These are phyloP conservation scores for Trichoderma pleuroti DNA, from an alignment of 2,329 filamentous ascomycete genomes.

Conservation along the genomic window DNA sequence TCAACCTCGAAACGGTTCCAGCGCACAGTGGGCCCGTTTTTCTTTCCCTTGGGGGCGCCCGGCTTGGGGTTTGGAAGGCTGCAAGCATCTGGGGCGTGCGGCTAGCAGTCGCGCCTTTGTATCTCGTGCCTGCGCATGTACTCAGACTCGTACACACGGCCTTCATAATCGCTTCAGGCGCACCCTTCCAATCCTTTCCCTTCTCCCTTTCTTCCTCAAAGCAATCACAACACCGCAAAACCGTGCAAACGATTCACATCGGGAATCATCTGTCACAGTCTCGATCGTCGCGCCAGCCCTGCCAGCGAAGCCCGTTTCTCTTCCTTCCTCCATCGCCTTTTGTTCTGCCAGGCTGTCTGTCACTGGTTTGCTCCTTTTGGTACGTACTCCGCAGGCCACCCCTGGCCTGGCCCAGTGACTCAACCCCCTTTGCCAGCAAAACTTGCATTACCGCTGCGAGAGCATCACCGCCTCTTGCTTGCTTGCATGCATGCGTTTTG, in stretches of 20 bases:
- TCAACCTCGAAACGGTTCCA: background rate
- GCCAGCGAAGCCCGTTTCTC: slow-evolving; percentile 28
- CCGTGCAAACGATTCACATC: slow-evolving; percentile 49
- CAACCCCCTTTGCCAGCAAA: slow-evolving; percentile 18
- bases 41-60: background rate
- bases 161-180: slow-evolving; percentile 26
- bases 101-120: slow-evolving; percentile 13
- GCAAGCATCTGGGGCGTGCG: slow-evolving; percentile 9
- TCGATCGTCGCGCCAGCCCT: slow-evolving; percentile 55
- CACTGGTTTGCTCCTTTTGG: slow-evolving; percentile 30
- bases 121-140: slow-evolving; percentile 13
- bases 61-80: slow-evolving; percentile 14
- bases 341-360: background rate
- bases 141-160: slow-evolving; percentile 6
- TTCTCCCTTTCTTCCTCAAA: slow-evolving; percentile 38
- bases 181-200: slow-evolving; percentile 31
- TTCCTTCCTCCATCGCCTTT: background rate
- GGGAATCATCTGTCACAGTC: slow-evolving; percentile 60
- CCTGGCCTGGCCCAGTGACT: slow-evolving; percentile 23
- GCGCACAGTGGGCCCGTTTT: slow-evolving; percentile 1
- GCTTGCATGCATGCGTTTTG: background rate
- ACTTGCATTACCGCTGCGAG: slow-evolving; percentile 18
- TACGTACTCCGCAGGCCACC: slow-evolving; percentile 29
- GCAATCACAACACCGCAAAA: slow-evolving; percentile 49
- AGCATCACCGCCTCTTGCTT: slow-evolving; percentile 18